Conservation (phyloP, 352 stramenopile genomes). For the Phytopythium cucurbitacearum region DNA sequence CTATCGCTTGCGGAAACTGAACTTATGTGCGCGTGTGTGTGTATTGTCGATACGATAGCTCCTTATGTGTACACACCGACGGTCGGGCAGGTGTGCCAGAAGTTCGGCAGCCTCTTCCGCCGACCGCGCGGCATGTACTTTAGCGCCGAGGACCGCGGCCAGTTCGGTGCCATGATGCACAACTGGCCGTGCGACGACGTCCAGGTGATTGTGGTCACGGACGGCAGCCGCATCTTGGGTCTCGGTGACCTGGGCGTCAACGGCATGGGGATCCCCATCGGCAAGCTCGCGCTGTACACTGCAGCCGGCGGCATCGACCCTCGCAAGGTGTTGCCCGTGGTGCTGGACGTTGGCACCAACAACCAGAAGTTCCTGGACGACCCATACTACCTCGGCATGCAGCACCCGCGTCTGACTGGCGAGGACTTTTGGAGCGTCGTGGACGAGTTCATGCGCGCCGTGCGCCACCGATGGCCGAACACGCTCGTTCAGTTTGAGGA, state of each 20-base stretch:
- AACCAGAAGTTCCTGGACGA: constrained; percentile 93
- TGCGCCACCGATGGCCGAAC: constrained; percentile 88
- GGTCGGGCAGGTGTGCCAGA: constrained; percentile 91
- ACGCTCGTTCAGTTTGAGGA: constrained; percentile 97
- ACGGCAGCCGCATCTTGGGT: constrained; percentile 95
- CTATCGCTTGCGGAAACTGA: neutral
- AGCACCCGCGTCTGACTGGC: constrained; percentile 87
- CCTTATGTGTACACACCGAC: constrained; percentile 98
- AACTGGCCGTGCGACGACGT: constrained; percentile 97
- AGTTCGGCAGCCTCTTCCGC: constrained; percentile 90
- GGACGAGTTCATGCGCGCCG: constrained; percentile 90
- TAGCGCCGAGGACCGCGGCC: constrained; percentile 86
- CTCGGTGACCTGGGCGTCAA: constrained; percentile 96
- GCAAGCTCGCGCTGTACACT: constrained; percentile 95
- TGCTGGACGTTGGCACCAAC: constrained; percentile 96
- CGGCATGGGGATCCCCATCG: constrained; percentile 98
- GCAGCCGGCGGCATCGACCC: constrained; percentile 93
- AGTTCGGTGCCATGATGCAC: constrained; percentile 89
- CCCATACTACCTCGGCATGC: constrained; percentile 94
- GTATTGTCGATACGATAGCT: constrained; percentile 24
- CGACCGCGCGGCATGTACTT: constrained; percentile 95
- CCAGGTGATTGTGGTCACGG: constrained; percentile 97
- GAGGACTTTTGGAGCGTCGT: constrained; percentile 94
- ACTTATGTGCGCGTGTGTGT: neutral
- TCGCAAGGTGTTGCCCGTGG: constrained; percentile 92